Evolutionary conservation across 345 rosid species (phyloP).

Genomic region (Citrus maxima): DNA sequence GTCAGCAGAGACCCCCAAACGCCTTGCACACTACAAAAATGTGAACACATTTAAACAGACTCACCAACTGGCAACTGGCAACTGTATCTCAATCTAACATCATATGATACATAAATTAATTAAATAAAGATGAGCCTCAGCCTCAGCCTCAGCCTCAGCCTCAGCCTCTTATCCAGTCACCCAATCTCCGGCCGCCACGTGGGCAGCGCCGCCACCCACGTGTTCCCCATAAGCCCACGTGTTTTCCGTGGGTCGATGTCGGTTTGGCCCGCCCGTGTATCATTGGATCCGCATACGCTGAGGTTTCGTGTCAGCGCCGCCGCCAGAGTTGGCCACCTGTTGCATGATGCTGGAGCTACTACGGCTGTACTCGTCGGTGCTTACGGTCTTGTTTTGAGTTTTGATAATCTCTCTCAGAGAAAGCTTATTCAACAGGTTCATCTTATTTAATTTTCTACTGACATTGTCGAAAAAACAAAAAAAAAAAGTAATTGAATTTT

Average conservation of each 20-base stretch:
- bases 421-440: constrained; percentile 65
- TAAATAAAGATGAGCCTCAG: too few species aligned
- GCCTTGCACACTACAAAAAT: too few species aligned
- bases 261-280: background rate
- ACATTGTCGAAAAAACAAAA: background rate
- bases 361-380: constrained; percentile 72
- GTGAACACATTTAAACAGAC: too few species aligned
- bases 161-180: background rate
- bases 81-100: too few species aligned
- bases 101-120: too few species aligned
- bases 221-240: too few species aligned
- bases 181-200: background rate
- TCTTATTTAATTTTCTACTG: background rate
- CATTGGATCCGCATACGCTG: background rate
- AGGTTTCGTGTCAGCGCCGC: constrained; percentile 6
- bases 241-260: background rate
- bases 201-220: background rate
- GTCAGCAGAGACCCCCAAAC: too few species aligned
- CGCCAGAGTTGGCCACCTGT: constrained; percentile 21
- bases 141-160: background rate
- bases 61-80: too few species aligned
- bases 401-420: constrained; percentile 59
- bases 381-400: constrained; percentile 56
- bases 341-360: constrained; percentile 71
- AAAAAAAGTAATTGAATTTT: background rate